Evolutionary conservation across 2,329 filamentous ascomycete genomes (phyloP).

Genomic region (Pseudogymnoascus sp.): DNA sequence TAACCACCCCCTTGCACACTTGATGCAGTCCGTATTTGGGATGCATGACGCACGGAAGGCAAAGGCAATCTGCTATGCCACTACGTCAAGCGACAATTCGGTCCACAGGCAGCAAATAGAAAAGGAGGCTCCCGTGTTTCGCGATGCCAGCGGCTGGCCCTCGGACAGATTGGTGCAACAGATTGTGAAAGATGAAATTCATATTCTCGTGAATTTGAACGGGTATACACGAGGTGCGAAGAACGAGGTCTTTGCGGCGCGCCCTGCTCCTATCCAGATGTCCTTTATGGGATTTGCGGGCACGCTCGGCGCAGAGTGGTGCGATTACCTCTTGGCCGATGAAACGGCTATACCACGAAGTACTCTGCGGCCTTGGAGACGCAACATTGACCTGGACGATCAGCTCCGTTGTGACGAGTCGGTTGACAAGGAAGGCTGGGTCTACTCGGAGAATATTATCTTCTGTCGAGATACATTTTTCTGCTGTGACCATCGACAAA

Average conservation of each 20-base stretch:
- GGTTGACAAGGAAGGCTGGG: slow-evolving; percentile 65
- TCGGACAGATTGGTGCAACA: slow-evolving; percentile 78
- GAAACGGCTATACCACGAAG: slow-evolving; percentile 74
- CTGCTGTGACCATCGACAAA: slow-evolving; percentile 95
- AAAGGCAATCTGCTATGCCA: slow-evolving; percentile 91
- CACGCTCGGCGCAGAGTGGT: slow-evolving; percentile 94
- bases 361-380: slow-evolving; percentile 72
- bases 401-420: slow-evolving; percentile 56
- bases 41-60: slow-evolving; percentile 69
- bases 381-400: slow-evolving; percentile 68
- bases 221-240: slow-evolving; percentile 94
- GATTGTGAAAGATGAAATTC: slow-evolving; percentile 80
- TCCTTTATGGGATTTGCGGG: slow-evolving; percentile 99
- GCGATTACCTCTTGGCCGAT: slow-evolving; percentile 92
- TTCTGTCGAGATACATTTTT: slow-evolving; percentile 95
- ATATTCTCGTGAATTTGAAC: slow-evolving; percentile 95
- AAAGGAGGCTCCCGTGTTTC: slow-evolving; percentile 81
- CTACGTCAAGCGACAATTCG: slow-evolving; percentile 83
- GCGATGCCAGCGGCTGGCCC: slow-evolving; percentile 80
- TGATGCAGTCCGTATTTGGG: slow-evolving; percentile 99
- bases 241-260: slow-evolving; percentile 93
- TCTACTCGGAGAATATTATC: slow-evolving; percentile 95
- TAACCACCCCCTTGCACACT: slow-evolving; percentile 89
- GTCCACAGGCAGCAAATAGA: slow-evolving; percentile 89
- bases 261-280: slow-evolving; percentile 95